Conservation (phyloP, 176 grass and related monocot genomes). For the Thalia dealbata region DNA sequence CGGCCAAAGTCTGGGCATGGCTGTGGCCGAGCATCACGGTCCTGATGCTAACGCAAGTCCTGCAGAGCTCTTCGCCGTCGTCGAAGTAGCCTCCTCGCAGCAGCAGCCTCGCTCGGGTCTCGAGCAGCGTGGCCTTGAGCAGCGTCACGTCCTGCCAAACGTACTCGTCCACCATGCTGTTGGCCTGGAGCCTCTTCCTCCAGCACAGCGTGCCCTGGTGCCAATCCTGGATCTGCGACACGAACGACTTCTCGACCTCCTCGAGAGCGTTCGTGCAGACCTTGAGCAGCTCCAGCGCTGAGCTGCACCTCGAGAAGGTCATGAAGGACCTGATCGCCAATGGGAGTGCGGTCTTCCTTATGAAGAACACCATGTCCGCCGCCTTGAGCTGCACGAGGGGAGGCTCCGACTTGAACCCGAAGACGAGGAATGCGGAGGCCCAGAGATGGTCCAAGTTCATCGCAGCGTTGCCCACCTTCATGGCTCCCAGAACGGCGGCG, state of each 20-base stretch:
- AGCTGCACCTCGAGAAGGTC: constrained; percentile 80
- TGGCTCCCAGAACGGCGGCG: constrained; percentile 57
- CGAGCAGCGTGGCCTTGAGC: constrained; percentile 72
- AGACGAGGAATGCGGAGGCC: constrained; percentile 88
- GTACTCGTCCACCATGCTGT: constrained; percentile 62
- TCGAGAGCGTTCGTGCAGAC: constrained; percentile 93
- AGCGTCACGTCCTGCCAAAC: constrained; percentile 97
- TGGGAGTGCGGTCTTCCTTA: constrained; percentile 80
- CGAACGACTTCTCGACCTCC: constrained; percentile 85
- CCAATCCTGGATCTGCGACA: constrained; percentile 72
- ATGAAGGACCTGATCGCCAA: constrained; percentile 80
- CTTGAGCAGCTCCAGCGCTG: constrained; percentile 83
- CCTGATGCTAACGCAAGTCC: constrained; percentile 90
- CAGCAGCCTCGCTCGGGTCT: constrained; percentile 67
- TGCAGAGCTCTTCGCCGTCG: constrained; percentile 66
- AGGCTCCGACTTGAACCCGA: constrained; percentile 90
- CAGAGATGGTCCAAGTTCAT: constrained; percentile 77
- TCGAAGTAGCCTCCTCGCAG: constrained; percentile 73
- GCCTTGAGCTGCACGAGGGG: constrained; percentile 69
- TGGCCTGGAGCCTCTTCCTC: constrained; percentile 71
- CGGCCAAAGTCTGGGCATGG: constrained; percentile 66
- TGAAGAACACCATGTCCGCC: constrained; percentile 73
- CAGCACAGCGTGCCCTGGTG: constrained; percentile 57
- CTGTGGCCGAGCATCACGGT: constrained; percentile 87
- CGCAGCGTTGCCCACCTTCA: constrained; percentile 55